phyloP scores from a whole-genome alignment of 1,284 basidiomycete genomes.

The Cutaneotrichosporon arboriforme region DNA sequence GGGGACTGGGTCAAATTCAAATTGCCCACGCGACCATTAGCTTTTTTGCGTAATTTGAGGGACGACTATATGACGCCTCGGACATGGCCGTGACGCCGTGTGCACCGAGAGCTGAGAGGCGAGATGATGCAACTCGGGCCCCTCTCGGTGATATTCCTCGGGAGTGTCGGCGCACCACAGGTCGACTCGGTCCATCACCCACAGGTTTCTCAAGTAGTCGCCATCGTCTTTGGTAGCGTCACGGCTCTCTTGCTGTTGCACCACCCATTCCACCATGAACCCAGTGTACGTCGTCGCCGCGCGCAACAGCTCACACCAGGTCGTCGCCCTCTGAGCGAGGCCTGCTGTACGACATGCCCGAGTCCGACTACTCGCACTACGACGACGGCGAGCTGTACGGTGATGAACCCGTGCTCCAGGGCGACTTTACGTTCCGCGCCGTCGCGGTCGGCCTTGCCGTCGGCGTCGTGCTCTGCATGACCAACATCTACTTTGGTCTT shows the following conservation, averaged over 20 bases:
- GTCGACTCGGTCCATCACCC: no score
- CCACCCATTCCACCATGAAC: slow-evolving; percentile 10
- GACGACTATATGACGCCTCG: background rate
- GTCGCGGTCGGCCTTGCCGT: slow-evolving; percentile 44
- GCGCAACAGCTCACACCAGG: slow-evolving; percentile 9
- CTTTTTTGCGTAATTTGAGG: background rate
- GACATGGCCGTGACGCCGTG: no score
- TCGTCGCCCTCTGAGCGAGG: slow-evolving; percentile 22
- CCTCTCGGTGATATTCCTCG: no score
- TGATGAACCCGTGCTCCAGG: slow-evolving; percentile 25
- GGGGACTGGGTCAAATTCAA: no score
- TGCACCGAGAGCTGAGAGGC: no score
- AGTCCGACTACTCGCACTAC: slow-evolving; percentile 12
- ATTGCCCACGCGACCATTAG: background rate
- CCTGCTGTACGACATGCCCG: slow-evolving; percentile 14
- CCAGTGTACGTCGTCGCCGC: slow-evolving; percentile 8
- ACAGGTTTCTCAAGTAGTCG: no score
- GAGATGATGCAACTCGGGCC: no score
- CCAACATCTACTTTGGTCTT: slow-evolving; percentile 49
- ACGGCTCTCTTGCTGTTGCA: background rate
- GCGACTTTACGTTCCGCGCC: slow-evolving; percentile 45
- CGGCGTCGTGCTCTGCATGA: slow-evolving; percentile 45
- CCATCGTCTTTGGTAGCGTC: no score
- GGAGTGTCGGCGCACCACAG: no score
- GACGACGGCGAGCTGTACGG: slow-evolving; percentile 18